Evolutionary conservation across 345 rosid genomes (phyloP).

Genomic region (Litchi chinensis): DNA sequence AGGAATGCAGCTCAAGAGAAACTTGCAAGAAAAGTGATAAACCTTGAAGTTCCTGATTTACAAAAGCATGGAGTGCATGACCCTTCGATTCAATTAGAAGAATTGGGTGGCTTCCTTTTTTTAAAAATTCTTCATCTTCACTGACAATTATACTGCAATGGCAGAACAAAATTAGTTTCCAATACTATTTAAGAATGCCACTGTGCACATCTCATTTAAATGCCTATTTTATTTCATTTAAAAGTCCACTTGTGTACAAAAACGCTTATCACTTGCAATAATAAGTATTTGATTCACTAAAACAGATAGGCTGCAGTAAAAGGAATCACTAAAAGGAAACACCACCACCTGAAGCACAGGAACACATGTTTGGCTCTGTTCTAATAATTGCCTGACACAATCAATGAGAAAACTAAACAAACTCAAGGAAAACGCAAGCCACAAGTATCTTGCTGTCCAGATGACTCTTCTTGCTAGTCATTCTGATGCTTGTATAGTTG

Average conservation of each 20-base stretch:
- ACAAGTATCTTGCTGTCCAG: background rate
- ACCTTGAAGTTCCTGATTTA: slow-evolving; percentile 74
- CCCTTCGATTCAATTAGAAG: slow-evolving; percentile 87
- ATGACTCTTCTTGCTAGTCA: background rate
- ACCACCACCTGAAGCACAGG: slow-evolving; percentile 2
- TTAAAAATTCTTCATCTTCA: slow-evolving; percentile 59
- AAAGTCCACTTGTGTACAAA: background rate
- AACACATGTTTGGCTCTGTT: background rate
- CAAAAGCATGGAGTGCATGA: slow-evolving; percentile 85
- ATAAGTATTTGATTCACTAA: background rate
- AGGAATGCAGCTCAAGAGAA: background rate
- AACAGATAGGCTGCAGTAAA: background rate
- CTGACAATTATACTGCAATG: slow-evolving; percentile 57
- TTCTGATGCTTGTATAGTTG: background rate
- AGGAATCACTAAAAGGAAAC: background rate
- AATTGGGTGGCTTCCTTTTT: slow-evolving; percentile 56
- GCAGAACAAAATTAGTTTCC: slow-evolving; percentile 18
- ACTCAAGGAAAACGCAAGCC: background rate
- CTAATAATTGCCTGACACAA: background rate
- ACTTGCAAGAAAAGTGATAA: slow-evolving; percentile 25
- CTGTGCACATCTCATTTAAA: background rate
- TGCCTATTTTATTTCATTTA: background rate
- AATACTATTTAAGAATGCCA: slow-evolving; percentile 10
- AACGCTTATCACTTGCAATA: background rate
- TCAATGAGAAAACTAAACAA: background rate